Evolutionary conservation across 2,329 filamentous ascomycete genomes (phyloP), one percentile per base, ranked within the genome.

Genomic region (Tolypocladium pustulatum): DNA sequence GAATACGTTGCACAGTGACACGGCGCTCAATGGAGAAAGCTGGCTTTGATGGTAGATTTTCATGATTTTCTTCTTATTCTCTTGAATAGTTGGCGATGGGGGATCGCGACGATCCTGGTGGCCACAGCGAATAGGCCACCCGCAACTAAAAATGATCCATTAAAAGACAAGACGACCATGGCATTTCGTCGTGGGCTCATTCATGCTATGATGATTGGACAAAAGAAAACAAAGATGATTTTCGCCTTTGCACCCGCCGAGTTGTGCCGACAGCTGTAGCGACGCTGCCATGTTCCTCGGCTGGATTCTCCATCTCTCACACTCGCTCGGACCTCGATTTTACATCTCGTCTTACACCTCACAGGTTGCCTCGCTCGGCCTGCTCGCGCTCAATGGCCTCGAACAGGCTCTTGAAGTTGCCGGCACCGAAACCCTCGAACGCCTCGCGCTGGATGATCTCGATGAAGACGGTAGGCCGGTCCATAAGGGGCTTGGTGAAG

Each of bases 311-410:
- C n/a, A 17, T 12, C 25, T 4, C 43, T 3, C 15, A 9, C 49
- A 12, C 15, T 7, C 43, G 3, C 22, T 15, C 25, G 0, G 15
- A 13, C 15, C 4, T 9, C 32, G 22, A n/a, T 51, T 41, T 36
- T 43, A 25, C n/a, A 13, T 32, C 43, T 4, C 27, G 9, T 34
- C 43, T 4, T 51, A n/a, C 30, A 22, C 34, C 27, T 25, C 74
- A 90, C 74, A 96, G 71, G 70, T 96, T 97, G 1, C 93, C 92
- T 58, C 92, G 80, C 72, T 88, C 79, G 53, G 85, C 91, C 79
- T 97, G 93, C 73, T 97, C 92, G 56, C 92, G 79, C 81, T 97
- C 93, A 71, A 97, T 95, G 3, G 93, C 92, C 79, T 97, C 92
- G 68, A 97, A 97, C 66, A 97, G 69, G 61, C 88, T 91, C 83